These are phyloP conservation scores for Exophiala sideris DNA, from an alignment of 2,329 filamentous ascomycete species.

Conservation along the genomic window DNA sequence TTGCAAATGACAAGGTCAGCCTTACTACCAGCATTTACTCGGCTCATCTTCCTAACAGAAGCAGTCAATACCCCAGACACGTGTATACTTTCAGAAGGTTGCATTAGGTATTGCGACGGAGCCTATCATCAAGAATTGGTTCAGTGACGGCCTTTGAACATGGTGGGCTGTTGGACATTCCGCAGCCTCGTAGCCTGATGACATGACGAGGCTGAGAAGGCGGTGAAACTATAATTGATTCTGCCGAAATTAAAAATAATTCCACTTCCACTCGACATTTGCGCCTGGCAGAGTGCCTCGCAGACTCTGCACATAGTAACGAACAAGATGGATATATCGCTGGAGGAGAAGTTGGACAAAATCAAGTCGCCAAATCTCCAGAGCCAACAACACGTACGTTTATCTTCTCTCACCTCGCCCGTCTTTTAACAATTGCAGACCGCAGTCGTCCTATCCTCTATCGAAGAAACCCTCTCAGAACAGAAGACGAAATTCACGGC, in stretches of 20 bases:
- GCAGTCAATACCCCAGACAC: constrained; percentile 25
- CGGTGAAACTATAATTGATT: constrained; percentile 11
- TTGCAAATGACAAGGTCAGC: constrained; percentile 38
- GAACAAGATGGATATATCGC: constrained; percentile 36
- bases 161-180: background rate
- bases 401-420: constrained; percentile 5
- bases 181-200: background rate
- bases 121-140: constrained; percentile 27
- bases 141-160: constrained; percentile 4
- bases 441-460: constrained; percentile 79
- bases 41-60: background rate
- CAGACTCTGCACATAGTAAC: background rate
- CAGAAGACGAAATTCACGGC: constrained; percentile 79
- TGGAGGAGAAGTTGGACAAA: constrained; percentile 93
- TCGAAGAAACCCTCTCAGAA: constrained; percentile 87
- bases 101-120: constrained; percentile 17
- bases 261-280: constrained; percentile 3
- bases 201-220: constrained; percentile 1
- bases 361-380: constrained; percentile 95
- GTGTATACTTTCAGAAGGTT: constrained; percentile 27
- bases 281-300: background rate
- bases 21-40: background rate
- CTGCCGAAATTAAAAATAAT: constrained; percentile 13
- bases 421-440: constrained; percentile 52
- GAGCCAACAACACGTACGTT: constrained; percentile 81